These are phyloP conservation scores for Aspergillus wentii DNA, from an alignment of 495 filamentous ascomycete species.

Conservation along the genomic window DNA sequence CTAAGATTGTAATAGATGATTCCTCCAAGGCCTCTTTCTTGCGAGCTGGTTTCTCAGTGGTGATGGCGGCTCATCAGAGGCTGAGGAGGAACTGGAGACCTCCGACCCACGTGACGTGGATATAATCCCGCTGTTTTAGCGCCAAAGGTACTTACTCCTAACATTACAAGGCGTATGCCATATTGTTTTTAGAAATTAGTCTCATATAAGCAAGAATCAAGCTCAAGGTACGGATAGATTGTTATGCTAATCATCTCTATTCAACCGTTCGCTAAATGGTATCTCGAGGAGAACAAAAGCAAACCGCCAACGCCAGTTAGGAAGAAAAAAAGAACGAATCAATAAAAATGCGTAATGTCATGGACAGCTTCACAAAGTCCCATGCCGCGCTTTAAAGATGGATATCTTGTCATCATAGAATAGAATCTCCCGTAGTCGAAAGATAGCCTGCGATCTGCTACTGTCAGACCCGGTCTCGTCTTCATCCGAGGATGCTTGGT, in stretches of 20 bases:
- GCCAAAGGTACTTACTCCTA: no score
- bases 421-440: slow-evolving; percentile 76
- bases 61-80: slow-evolving; percentile 7
- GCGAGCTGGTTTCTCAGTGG: slow-evolving; percentile 1
- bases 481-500: slow-evolving; percentile 38
- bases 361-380: slow-evolving; percentile 53
- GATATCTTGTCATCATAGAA: slow-evolving; percentile 88
- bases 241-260: no score
- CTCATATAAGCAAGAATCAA: no score
- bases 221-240: no score
- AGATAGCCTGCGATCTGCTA: slow-evolving; percentile 41
- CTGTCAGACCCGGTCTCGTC: slow-evolving; percentile 50
- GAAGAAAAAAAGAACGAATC: slow-evolving; percentile 3
- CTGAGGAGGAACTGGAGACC: no score
- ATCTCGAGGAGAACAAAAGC: slow-evolving; percentile 10
- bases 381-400: slow-evolving; percentile 77
- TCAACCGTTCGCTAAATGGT: slow-evolving; percentile 10
- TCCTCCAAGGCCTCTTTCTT: no score
- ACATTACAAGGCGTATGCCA: slow-evolving; percentile 1
- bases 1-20: no score
- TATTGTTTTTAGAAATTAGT: background rate
- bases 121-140: no score
- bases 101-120: no score
- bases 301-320: background rate
- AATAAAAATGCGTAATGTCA: background rate